Percentiles rank a stretch among this genome's conserved stretches.
Conservation (phyloP, 306 rosid genomes). For the Quillaja saponaria region DNA sequence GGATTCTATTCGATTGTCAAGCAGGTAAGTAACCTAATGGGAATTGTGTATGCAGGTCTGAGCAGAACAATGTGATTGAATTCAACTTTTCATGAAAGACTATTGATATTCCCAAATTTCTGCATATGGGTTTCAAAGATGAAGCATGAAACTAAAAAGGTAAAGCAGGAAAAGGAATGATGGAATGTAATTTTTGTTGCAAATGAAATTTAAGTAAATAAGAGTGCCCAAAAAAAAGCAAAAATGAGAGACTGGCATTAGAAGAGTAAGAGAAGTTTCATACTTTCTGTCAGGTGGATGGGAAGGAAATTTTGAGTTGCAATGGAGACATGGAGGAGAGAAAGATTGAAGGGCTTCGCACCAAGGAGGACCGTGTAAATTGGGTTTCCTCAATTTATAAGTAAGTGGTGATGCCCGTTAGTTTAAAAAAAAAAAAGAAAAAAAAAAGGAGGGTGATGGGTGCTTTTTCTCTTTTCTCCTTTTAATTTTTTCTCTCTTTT, state of each 20-base stretch:
- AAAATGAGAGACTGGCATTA: no score
- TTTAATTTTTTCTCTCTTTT: not conserved
- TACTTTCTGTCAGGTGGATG: slow-evolving; percentile 11
- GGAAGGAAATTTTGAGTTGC: no score
- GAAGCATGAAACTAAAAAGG: not conserved
- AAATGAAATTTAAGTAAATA: not conserved
- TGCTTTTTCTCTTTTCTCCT: not conserved
- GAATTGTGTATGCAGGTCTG: not conserved
- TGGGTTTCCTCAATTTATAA: slow-evolving; percentile 24
- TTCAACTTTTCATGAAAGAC: slow-evolving; percentile 1
- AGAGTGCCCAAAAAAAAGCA: not conserved
- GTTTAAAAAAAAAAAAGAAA: no score
- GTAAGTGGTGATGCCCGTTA: not conserved
- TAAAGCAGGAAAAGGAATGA: not conserved
- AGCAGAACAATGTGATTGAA: not conserved
- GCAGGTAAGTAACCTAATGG: not conserved
- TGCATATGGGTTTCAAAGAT: slow-evolving; percentile 9
- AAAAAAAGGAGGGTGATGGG: not conserved
- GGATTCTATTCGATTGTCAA: slow-evolving; percentile 10
- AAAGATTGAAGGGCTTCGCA: slow-evolving; percentile 6
- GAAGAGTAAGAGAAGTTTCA: slow-evolving; percentile 1
- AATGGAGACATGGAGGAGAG: no score
- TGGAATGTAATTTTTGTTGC: not conserved
- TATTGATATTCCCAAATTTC: not conserved
- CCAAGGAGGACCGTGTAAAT: slow-evolving; percentile 8